phyloP scores from a whole-genome alignment of 2,329 filamentous ascomycete species.

The Daldinia sp. region DNA sequence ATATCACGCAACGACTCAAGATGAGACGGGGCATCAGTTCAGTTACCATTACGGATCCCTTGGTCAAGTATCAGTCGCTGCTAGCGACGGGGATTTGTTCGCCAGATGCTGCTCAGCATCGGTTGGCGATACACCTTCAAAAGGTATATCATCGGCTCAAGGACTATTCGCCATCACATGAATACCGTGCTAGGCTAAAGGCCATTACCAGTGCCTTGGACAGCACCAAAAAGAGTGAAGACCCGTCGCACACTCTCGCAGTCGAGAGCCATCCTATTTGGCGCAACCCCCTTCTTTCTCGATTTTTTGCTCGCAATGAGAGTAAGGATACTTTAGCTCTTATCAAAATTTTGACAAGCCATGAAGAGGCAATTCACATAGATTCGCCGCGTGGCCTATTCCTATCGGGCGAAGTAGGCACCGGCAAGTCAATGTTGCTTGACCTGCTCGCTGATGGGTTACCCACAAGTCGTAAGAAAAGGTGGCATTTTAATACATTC shows the following conservation, averaged over 20 bases:
- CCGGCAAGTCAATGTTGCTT: constrained; percentile 85
- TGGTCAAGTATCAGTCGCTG: constrained; percentile 78
- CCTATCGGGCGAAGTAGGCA: constrained; percentile 82
- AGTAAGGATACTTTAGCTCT: constrained; percentile 69
- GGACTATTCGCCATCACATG: constrained; percentile 76
- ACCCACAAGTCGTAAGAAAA: constrained; percentile 74
- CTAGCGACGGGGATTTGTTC: constrained; percentile 71
- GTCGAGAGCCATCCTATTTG: constrained; percentile 63
- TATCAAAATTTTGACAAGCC: constrained; percentile 71
- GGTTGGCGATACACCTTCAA: constrained; percentile 77
- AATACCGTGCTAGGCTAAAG: constrained; percentile 72
- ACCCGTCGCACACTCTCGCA: constrained; percentile 54
- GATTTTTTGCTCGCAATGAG: constrained; percentile 65
- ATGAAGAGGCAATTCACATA: constrained; percentile 75
- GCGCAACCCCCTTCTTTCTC: constrained; percentile 65
- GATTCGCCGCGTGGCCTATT: constrained; percentile 78
- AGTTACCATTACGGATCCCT: constrained; percentile 72
- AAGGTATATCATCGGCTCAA: constrained; percentile 79
- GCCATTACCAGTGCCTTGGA: constrained; percentile 63
- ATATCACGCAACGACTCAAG: constrained; percentile 5
- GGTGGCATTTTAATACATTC: constrained; percentile 88
- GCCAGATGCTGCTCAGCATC: constrained; percentile 76
- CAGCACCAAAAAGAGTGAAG: constrained; percentile 43
- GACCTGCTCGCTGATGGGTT: constrained; percentile 82
- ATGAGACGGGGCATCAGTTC: constrained; percentile 53